Evolutionary conservation across 306 rosid species (phyloP).

Genomic region (Glycine soja): DNA sequence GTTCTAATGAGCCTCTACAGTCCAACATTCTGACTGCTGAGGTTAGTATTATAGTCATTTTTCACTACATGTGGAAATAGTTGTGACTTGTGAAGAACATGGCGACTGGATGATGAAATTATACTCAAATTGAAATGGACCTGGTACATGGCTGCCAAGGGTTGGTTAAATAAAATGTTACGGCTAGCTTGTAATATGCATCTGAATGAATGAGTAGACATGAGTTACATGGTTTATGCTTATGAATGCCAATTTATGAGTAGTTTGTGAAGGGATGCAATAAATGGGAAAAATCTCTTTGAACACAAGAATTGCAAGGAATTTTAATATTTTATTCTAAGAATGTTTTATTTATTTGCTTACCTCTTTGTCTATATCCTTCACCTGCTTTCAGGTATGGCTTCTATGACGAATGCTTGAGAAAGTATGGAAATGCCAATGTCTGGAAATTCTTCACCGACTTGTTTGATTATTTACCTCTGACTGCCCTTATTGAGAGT

Average conservation of each 20-base stretch:
- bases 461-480: slow-evolving; percentile 93
- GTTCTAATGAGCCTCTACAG: neutral
- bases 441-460: slow-evolving; percentile 96
- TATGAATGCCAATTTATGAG: slow-evolving; percentile 22
- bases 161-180: slow-evolving; percentile 20
- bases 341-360: slow-evolving; percentile 1
- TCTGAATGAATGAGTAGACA: slow-evolving; percentile 5
- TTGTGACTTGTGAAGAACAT: neutral
- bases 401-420: slow-evolving; percentile 94
- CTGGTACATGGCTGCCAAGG: neutral
- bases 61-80: slow-evolving; percentile 3
- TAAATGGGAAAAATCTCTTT: neutral
- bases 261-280: neutral
- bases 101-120: neutral
- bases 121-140: neutral
- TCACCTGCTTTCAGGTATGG: slow-evolving; percentile 81
- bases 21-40: neutral
- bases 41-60: slow-evolving; percentile 17
- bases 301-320: neutral
- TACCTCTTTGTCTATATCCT: slow-evolving; percentile 38
- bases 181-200: neutral
- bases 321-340: neutral
- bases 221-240: slow-evolving; percentile 9
- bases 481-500: slow-evolving; percentile 98
- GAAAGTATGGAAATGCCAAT: slow-evolving; percentile 97